Conservation (phyloP, 2,329 filamentous ascomycete genomes). For the Neonectria faginata region DNA sequence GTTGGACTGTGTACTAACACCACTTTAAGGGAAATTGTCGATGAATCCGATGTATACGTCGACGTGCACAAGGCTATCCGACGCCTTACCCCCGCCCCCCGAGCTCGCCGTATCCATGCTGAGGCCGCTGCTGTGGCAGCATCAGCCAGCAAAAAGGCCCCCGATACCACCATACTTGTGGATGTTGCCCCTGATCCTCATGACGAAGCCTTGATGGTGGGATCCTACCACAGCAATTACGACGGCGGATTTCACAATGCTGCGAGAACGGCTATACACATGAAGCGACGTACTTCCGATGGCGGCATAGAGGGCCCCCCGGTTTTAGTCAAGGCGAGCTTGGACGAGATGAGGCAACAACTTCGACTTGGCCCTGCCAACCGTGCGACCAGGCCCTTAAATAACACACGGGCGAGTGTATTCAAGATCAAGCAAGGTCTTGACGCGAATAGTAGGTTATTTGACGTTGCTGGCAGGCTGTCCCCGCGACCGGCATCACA, state of each 20-base stretch:
- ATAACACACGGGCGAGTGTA: slow-evolving; percentile 69
- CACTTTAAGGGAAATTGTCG: slow-evolving; percentile 85
- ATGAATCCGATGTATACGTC: slow-evolving; percentile 98
- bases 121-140: slow-evolving; percentile 48
- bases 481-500: slow-evolving; percentile 40
- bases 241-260: slow-evolving; percentile 56
- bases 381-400: slow-evolving; percentile 70
- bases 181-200: slow-evolving; percentile 59
- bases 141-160: slow-evolving; percentile 47
- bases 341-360: slow-evolving; percentile 72
- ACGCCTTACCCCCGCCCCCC: slow-evolving; percentile 85
- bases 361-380: slow-evolving; percentile 76
- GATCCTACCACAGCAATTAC: slow-evolving; percentile 55
- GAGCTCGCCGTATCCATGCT: slow-evolving; percentile 68
- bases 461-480: slow-evolving; percentile 37
- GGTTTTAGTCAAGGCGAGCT: slow-evolving; percentile 69
- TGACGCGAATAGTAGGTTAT: slow-evolving; percentile 30
- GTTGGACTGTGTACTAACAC: slow-evolving; percentile 30
- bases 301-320: slow-evolving; percentile 60
- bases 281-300: slow-evolving; percentile 71
- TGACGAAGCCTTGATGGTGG: slow-evolving; percentile 44
- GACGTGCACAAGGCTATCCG: slow-evolving; percentile 98
- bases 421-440: slow-evolving; percentile 73
- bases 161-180: slow-evolving; percentile 48
- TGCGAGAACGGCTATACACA: slow-evolving; percentile 66